Base-by-base conservation (phyloP, 1,284 basidiomycete species). In the Cutaneotrichosporon arboriforme region DNA sequence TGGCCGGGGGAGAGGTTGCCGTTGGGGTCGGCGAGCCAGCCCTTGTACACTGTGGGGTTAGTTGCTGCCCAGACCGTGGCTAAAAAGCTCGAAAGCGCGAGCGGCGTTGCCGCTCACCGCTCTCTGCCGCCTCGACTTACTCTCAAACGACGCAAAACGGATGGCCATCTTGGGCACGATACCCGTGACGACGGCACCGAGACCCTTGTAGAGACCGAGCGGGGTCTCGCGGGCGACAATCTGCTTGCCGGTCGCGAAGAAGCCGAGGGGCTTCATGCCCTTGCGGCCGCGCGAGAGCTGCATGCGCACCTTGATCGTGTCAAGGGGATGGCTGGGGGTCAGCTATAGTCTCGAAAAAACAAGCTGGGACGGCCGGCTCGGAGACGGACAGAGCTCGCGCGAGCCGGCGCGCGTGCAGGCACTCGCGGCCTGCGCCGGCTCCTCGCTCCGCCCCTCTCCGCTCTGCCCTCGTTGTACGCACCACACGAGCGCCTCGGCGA, bases 131-230 rank as follows among this genome's bases (percentile, higher is more conserved):
- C n/a, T n/a, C n/a, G n/a, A 64, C 74, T 66, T 52, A 75, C 75
- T 79, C 78, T 98, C 94, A 72, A 99, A 99, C 72, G 88, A 90
- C 37, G 96, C 93, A 75, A 98, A 99, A 39, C 96, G 88, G 70
- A 94, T 97, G 49, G 92, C 92, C 96, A 99, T 99, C 79, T 99
- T 99, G 4, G 96, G 96, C 2, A 97, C 91, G 72, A 99, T 99
- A 26, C 92, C 92, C 12, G 90, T 88, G 20, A 96, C 79, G 35
- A 99, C 94, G n/a, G 94, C 94, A 37, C 94, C 94, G 39, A 99
- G 83, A 67, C 93, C 96, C 75, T 98, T 99, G 83, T 98, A 99
- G 38, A 99, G 78, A 15, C 96, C 96, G 17, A 97, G 82, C 0
- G 90, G 89, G 4, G 92, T 94, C 78, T 99, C 94, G 44, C 92